Evolutionary conservation across 164 flowering plant genomes (phyloP).

Genomic region (Santalum album): DNA sequence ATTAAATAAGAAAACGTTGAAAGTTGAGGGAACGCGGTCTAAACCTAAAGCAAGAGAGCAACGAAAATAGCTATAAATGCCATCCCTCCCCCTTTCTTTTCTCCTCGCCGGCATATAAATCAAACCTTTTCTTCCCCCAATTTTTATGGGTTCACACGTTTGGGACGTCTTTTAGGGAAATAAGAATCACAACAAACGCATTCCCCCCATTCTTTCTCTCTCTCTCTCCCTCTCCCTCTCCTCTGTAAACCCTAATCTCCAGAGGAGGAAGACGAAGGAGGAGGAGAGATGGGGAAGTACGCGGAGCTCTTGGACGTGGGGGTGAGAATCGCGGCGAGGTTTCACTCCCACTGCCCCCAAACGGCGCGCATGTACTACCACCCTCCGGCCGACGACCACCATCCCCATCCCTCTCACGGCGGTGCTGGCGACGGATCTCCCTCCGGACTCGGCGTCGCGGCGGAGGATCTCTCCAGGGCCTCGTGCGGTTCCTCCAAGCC

Average conservation of each 20-base stretch:
- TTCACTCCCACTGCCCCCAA: constrained; percentile 40
- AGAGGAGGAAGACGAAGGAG: background rate
- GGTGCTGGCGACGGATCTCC: constrained; percentile 1
- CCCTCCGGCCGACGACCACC: constrained; percentile 19
- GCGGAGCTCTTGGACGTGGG: constrained; percentile 29
- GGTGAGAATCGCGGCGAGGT: constrained; percentile 26
- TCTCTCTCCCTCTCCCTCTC: background rate
- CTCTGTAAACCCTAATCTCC: too few relatives aligned
- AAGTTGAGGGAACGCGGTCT: too few relatives aligned
- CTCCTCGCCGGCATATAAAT: too few relatives aligned
- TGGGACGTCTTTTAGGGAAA: background rate
- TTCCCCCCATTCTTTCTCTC: background rate
- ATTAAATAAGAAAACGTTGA: too few relatives aligned
- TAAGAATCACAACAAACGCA: background rate
- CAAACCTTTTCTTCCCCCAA: background rate
- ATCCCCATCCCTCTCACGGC: constrained; percentile 4
- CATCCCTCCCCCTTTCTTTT: background rate
- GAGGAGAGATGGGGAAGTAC: constrained; percentile 23
- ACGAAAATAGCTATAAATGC: background rate
- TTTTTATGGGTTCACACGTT: background rate
- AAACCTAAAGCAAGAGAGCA: too few relatives aligned
- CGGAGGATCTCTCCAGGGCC: too few relatives aligned
- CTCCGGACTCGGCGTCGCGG: constrained; percentile 2
- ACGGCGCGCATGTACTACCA: constrained; percentile 41
- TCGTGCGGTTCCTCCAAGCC: background rate